Conservation (phyloP, 228 moss, liverwort and hornwort species). For the Sphagnum fallax region DNA sequence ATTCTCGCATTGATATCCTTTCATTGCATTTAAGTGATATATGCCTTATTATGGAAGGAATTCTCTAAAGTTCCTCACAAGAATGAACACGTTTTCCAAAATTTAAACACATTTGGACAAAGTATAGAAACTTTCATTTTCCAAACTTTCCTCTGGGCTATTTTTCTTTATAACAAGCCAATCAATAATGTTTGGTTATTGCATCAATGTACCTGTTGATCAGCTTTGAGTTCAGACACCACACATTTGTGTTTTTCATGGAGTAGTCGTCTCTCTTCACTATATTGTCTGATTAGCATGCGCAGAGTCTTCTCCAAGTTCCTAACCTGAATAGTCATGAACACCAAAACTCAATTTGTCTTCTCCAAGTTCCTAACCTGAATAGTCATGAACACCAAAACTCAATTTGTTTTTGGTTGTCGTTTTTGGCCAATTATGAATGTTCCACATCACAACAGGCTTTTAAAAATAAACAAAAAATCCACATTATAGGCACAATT, state of each 20-base stretch:
- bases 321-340: constrained; percentile 23
- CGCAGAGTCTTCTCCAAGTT: constrained; percentile 51
- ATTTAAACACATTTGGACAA: neutral
- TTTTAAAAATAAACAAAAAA: neutral
- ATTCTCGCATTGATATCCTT: no score
- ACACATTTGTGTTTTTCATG: constrained; percentile 29
- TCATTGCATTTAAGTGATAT: no score
- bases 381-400: constrained; percentile 7
- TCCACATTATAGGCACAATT: neutral
- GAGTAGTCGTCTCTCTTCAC: constrained; percentile 52
- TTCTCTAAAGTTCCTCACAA: no score
- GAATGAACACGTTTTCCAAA: no score
- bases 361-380: constrained; percentile 54
- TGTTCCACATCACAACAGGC: neutral
- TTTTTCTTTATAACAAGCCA: no score
- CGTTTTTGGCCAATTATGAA: neutral
- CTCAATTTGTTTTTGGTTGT: neutral
- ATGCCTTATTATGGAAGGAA: no score
- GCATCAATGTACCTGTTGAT: constrained; percentile 32
- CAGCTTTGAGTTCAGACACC: constrained; percentile 31
- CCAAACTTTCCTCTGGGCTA: no score
- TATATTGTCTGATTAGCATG: constrained; percentile 63
- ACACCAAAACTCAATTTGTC: constrained; percentile 1
- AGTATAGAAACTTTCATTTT: neutral
- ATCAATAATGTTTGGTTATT: no score